Evolutionary conservation across 2,329 filamentous ascomycete species (phyloP).

Genomic region (Grosmannia huntii): DNA sequence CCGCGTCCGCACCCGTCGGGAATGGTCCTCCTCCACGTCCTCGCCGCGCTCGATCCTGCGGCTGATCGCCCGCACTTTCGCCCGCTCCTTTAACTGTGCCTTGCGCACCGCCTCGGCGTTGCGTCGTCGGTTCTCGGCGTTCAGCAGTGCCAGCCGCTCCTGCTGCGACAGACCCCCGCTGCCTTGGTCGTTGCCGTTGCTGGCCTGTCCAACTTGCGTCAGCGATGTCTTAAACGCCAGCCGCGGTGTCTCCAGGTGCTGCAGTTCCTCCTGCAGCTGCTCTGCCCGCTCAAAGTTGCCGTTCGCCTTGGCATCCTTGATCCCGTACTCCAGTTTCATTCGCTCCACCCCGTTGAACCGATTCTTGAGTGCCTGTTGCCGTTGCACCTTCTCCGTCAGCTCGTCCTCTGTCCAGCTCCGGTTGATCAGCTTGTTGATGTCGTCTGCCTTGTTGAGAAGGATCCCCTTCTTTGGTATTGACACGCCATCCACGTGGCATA

Average conservation of each 20-base stretch:
- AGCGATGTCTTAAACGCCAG: conserved; percentile 61
- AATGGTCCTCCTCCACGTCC: conserved; percentile 42
- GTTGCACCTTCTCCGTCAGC: conserved; percentile 64
- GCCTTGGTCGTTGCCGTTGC: conserved; percentile 15
- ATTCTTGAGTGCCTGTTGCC: conserved; percentile 53
- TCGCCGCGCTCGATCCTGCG: conserved; percentile 52
- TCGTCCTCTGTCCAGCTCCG: conserved; percentile 75
- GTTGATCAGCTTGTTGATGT: conserved; percentile 68
- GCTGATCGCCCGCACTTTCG: conserved; percentile 46
- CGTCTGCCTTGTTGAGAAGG: conserved; percentile 59
- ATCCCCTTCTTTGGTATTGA: conserved; percentile 60
- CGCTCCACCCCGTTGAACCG: conserved; percentile 57
- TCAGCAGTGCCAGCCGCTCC: conserved; percentile 71
- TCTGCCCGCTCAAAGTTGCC: conserved; percentile 47
- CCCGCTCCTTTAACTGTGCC: conserved; percentile 73
- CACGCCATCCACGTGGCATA: conserved; percentile 58
- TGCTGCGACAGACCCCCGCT: conserved; percentile 44
- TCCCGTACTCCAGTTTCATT: conserved; percentile 49
- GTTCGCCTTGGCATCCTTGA: conserved; percentile 51
- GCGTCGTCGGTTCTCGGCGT: conserved; percentile 68
- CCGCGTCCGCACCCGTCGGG: conserved; percentile 50
- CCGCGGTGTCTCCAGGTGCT: conserved; percentile 52
- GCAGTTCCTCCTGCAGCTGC: conserved; percentile 46
- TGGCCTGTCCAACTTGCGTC: conserved; percentile 19
- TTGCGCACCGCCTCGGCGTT: conserved; percentile 87